Percentiles rank a stretch among this genome's conserved stretches.
phyloP scores from a whole-genome alignment of 2,329 filamentous ascomycete species.

The Aspergillus sp. region DNA sequence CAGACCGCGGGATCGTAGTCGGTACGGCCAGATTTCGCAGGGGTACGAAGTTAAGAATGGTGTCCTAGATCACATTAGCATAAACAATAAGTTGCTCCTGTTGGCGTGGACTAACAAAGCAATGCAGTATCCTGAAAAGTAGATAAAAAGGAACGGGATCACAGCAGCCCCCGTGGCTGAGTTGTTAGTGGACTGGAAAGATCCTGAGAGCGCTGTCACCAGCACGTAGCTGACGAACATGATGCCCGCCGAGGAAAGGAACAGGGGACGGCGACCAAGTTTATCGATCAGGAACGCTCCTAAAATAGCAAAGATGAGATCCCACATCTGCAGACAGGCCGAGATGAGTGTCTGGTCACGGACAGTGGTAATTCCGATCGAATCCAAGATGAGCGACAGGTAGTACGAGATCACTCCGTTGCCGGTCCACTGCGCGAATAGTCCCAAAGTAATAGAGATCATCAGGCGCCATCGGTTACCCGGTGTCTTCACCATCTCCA shows the following conservation, averaged over 20 bases:
- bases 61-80: conserved; percentile 14
- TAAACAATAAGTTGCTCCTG: not conserved
- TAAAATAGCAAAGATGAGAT: conserved; percentile 22
- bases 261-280: conserved; percentile 24
- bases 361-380: conserved; percentile 23
- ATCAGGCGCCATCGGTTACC: conserved; percentile 17
- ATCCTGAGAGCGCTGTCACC: conserved; percentile 27
- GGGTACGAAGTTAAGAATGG: conserved; percentile 25
- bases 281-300: conserved; percentile 23
- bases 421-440: conserved; percentile 28
- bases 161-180: conserved; percentile 26
- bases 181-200: conserved; percentile 19
- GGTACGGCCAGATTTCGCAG: conserved; percentile 28
- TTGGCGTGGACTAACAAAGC: conserved; percentile 20
- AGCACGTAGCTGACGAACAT: conserved; percentile 26
- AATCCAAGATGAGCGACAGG: conserved; percentile 17
- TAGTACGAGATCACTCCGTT: conserved; percentile 30
- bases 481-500: conserved; percentile 20
- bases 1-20: conserved; percentile 28
- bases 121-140: conserved; percentile 29
- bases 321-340: conserved; percentile 26
- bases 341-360: conserved; percentile 20
- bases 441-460: conserved; percentile 16
- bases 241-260: conserved; percentile 17
- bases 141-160: conserved; percentile 32